phyloP scores from a whole-genome alignment of 106 monocot species.

The Dendrobium nobile region DNA sequence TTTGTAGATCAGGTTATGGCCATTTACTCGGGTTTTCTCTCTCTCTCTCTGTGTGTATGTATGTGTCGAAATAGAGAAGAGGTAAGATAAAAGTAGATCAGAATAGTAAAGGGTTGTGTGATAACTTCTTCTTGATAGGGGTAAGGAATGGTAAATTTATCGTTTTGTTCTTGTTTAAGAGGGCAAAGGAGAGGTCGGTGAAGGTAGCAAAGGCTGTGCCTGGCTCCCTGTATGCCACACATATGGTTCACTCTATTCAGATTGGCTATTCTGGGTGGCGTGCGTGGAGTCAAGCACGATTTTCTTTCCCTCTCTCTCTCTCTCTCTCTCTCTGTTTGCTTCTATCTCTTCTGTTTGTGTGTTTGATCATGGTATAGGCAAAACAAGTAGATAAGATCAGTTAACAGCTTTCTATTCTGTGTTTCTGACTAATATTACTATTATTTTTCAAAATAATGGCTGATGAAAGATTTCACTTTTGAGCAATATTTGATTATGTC shows the following conservation, averaged over 20 bases:
- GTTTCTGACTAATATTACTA: neutral
- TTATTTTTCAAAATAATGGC: neutral
- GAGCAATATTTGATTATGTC: neutral
- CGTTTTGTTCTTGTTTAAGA: neutral
- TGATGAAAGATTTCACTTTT: neutral
- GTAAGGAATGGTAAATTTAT: neutral
- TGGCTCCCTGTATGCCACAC: slow-evolving; percentile 14
- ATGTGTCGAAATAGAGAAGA: neutral
- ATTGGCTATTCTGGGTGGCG: slow-evolving; percentile 13
- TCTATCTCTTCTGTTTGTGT: neutral
- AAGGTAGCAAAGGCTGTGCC: slow-evolving; percentile 4
- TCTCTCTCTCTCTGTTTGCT: neutral
- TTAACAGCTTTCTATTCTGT: neutral
- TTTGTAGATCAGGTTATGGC: neutral
- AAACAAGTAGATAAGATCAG: too few species aligned
- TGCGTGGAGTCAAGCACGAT: slow-evolving; percentile 11
- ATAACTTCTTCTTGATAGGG: neutral
- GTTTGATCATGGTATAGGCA: too few species aligned
- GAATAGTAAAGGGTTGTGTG: neutral
- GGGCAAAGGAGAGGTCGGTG: neutral
- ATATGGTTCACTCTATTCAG: slow-evolving; percentile 2
- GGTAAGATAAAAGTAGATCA: neutral
- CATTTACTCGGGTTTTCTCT: neutral
- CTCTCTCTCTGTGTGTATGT: neutral
- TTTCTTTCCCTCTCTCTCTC: slow-evolving; percentile 5